Base-by-base conservation (phyloP, 1,139 yeast species). In the Debaryomyces subglobosus region DNA sequence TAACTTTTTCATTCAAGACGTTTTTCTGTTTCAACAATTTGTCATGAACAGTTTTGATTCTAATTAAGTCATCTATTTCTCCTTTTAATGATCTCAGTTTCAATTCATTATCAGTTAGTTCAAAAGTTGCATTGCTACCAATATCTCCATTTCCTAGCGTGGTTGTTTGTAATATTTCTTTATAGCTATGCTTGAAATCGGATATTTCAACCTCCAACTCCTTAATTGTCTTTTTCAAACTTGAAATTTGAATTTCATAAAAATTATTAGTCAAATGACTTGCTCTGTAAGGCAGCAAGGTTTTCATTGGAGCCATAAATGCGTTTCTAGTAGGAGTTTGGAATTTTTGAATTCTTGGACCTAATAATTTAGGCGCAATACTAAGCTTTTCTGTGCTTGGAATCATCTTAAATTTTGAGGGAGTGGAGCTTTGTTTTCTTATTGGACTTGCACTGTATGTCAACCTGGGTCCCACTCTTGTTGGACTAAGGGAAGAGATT, bases 401-500 rank as follows among this genome's bases (percentile, higher is more conserved):
- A 9, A 46, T 15, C 16, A 35, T 21, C 23, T 18, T 42, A 13
- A 34, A 27, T 34, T 43, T 46, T 25, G 43, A 43, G 9, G 44
- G 44, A 20, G 44, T 38, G 7, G 49, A 33, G 27, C 29, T 35
- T 16, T 33, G 13, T 25, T 43, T 46, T 16, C 42, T 27, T 10
- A 34, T 12, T 9, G 46, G 40, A 20, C 50, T 43, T 25, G 37
- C 15, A 4, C 34, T 38, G 3, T 36, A 35, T 7, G 20, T 7
- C 5, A 30, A 16, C 30, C 37, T 38, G 5, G 43, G 43, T 7
- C 12, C 13, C 3, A 30, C 15, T 30, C 48, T 49, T 27, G 41
- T 43, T 4, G 68, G 65, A 35, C 60, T 56, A 21, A 51, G 39
- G 3, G 67, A 65, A 7, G 70, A 51, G 5, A 58, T 49, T 0